These are phyloP conservation scores for Pseudocercospora fijiensis DNA, from an alignment of 2,329 filamentous ascomycete genomes.

Conservation along the genomic window DNA sequence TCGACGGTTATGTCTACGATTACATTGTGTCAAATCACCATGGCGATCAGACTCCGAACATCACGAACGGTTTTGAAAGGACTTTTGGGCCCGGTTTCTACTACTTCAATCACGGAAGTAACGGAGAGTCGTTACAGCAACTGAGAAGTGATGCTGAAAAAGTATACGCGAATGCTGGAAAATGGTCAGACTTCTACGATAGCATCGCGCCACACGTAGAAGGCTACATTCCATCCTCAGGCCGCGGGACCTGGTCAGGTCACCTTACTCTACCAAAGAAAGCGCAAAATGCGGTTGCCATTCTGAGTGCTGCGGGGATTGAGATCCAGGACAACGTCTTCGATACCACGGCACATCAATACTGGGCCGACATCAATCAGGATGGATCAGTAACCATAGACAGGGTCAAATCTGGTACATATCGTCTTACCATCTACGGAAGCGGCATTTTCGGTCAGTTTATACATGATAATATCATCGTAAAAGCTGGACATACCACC, in stretches of 20 bases:
- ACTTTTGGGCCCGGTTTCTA: constrained; percentile 66
- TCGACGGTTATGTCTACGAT: constrained; percentile 66
- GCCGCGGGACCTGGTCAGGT: constrained; percentile 53
- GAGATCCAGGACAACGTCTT: constrained; percentile 61
- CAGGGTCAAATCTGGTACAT: constrained; percentile 57
- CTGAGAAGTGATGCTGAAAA: constrained; percentile 56
- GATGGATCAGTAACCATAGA: constrained; percentile 54
- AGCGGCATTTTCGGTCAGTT: constrained; percentile 63
- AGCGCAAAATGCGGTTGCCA: constrained; percentile 55
- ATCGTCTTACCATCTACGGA: constrained; percentile 63
- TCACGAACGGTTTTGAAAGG: constrained; percentile 63
- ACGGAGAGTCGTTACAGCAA: constrained; percentile 47
- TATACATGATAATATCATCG: constrained; percentile 51
- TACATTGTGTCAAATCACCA: constrained; percentile 65
- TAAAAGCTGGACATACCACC: constrained; percentile 46
- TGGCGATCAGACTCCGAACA: constrained; percentile 62
- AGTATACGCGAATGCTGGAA: constrained; percentile 50
- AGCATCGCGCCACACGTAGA: constrained; percentile 60
- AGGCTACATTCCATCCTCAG: constrained; percentile 56
- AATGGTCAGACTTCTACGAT: constrained; percentile 64
- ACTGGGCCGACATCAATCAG: constrained; percentile 57
- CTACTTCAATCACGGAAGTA: constrained; percentile 60
- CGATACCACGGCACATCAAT: constrained; percentile 58
- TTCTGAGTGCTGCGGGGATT: constrained; percentile 54
- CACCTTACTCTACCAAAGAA: constrained; percentile 54